Evolutionary conservation across 495 filamentous ascomycete genomes (phyloP).

Genomic region (Hypoxylon lenormandii): DNA sequence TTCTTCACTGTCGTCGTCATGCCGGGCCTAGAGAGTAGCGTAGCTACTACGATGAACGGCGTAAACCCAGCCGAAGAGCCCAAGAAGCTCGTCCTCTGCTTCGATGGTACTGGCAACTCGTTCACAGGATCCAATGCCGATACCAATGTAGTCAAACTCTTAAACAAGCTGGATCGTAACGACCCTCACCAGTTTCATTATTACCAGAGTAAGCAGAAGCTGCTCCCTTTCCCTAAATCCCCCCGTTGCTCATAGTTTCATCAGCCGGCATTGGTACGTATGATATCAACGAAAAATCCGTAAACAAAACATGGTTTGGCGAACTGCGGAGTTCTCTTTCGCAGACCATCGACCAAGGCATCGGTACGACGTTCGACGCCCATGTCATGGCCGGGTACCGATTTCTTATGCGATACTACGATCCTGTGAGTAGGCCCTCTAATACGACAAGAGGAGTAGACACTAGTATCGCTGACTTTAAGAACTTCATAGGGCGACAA

Average conservation of each 20-base stretch:
- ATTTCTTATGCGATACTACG: constrained; percentile 61
- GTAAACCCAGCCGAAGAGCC: constrained; percentile 8
- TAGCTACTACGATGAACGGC: neutral
- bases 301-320: constrained; percentile 44
- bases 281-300: constrained; percentile 45
- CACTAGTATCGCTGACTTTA: constrained; percentile 17
- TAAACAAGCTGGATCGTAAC: constrained; percentile 54
- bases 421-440: constrained; percentile 34
- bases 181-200: constrained; percentile 54
- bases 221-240: neutral
- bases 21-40: constrained; percentile 16
- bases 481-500: constrained; percentile 46
- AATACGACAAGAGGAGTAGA: neutral
- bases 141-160: constrained; percentile 61
- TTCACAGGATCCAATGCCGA: constrained; percentile 56
- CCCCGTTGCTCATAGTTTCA: neutral
- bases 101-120: constrained; percentile 61
- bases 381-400: constrained; percentile 63
- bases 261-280: constrained; percentile 58
- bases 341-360: constrained; percentile 52
- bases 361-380: constrained; percentile 58
- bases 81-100: constrained; percentile 57
- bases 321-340: constrained; percentile 40
- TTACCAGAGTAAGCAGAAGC: constrained; percentile 52
- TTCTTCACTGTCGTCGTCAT: constrained; percentile 5